Base-by-base conservation (phyloP, 208 protist species). In the Acanthamoeba castellanii region DNA sequence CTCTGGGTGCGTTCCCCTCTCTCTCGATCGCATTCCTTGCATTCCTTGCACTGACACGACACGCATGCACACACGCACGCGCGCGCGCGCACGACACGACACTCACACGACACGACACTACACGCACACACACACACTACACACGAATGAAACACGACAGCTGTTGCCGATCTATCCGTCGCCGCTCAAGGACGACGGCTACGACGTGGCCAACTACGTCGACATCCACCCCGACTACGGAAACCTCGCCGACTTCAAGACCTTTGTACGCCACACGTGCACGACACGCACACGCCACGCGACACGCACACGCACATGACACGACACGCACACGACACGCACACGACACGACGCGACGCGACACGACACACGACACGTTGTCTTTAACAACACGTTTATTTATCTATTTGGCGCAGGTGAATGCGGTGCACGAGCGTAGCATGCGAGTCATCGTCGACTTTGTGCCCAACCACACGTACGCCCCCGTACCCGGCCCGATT, bases 381-480 rank as follows among this genome's bases (percentile, higher is more conserved):
- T n/a, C n/a, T n/a, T n/a, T n/a, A n/a, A n/a, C n/a, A n/a, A n/a
- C n/a, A n/a, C n/a, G n/a, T n/a, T n/a, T 85, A 85, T 37, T 45
- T 9, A 47, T 45, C 9, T 81, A 34, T n/a, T 16, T 16, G 64
- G 8, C 2, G 8, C 64, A 70, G 64, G 55, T 78, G 18, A 92
- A 95, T 89, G 72, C 94, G 16, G 87, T 89, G 18, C 74, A 87
- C 25, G 90, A 94, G 42, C 42, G 70, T 16, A 96, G 95, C 72
- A 96, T 97, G 96, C 88, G 95, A 42, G 94, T 97, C 6, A 97
- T 98, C 32, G 92, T 97, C 22, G 97, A 98, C 89, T 96, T 98
- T 27, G 96, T 98, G 68, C 95, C 96, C 22, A 97, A 98, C 81
- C 97, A 98, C 87, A 61, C 50, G 87, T 92, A 92, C 20, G 52